Base-by-base conservation (phyloP, 2,329 filamentous ascomycete species). In the Ceratocystiopsis sp. region DNA sequence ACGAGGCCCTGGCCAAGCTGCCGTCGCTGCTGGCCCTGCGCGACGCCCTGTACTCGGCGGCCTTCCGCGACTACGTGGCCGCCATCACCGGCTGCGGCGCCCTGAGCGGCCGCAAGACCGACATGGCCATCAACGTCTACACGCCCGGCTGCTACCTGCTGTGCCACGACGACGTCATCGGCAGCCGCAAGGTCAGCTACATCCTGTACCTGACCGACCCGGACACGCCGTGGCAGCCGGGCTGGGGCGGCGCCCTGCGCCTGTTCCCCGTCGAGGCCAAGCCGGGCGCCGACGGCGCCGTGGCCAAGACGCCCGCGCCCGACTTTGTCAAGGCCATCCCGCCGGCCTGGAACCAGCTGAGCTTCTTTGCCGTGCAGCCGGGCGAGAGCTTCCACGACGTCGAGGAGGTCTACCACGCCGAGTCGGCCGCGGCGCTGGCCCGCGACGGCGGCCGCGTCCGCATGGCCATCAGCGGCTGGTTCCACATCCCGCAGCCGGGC, bases 381-480 rank as follows among this genome's bases (percentile, higher is more conserved):
- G 91, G 91, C n/a, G 80, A 94, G 69, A 96, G 89, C 59, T 98
- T 96, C 62, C 91, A 98, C 62, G 91, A 98, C 59, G 91, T 98
- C 44, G 89, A 96, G 63, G 91, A 98, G 63, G 91, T 98, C 5
- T 96, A 95, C 62, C 77, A 83, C 57, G 70, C 75, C 54, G 67
- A 64, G 49, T 68, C 57, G 46, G 67, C 65, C 57, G 71, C 65
- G 53, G 43, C 75, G 61, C 71, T 77, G 43, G 71, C 69, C 57
- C 75, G 69, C 59, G 73, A 87, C 46, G 80, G 80, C 16, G 80
- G 80, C 1, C 75, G 84, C 40, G 76, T 95, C 40, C 79, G 91
- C 51, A 96, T 98, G 89, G 91, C 91, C 41, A 94, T 98, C 56
- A 94, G 85, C 57, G 91, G 91, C 42, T 98, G 91, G 91, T 98